Conservation (phyloP, 2,329 filamentous ascomycete genomes). For the Fusarium domesticum region DNA sequence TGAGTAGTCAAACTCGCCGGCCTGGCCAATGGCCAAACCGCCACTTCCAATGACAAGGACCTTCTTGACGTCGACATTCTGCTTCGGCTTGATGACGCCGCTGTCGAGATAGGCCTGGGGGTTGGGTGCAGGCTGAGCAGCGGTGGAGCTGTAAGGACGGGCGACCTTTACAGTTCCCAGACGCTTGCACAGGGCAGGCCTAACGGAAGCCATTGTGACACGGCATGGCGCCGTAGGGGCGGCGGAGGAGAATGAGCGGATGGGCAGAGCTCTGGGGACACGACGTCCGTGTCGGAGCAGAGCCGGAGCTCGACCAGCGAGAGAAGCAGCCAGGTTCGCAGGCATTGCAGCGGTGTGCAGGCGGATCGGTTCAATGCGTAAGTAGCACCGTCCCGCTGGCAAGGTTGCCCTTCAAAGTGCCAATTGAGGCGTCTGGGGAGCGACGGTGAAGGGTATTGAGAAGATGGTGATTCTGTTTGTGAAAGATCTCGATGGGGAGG, state of each 20-base stretch:
- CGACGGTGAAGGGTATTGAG: slow-evolving; percentile 18
- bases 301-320: slow-evolving; percentile 57
- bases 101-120: slow-evolving; percentile 86
- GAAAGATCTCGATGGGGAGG: slow-evolving; percentile 10
- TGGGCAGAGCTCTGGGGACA: slow-evolving; percentile 43
- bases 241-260: slow-evolving; percentile 44
- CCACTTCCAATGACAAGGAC: slow-evolving; percentile 94
- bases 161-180: slow-evolving; percentile 47
- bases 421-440: slow-evolving; percentile 31
- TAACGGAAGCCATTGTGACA: slow-evolving; percentile 27
- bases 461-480: slow-evolving; percentile 27
- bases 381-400: slow-evolving; percentile 36
- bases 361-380: slow-evolving; percentile 37
- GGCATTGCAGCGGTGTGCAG: slow-evolving; percentile 36
- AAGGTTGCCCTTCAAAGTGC: slow-evolving; percentile 32
- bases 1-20: slow-evolving; percentile 98
- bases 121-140: slow-evolving; percentile 69
- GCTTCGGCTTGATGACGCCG: slow-evolving; percentile 75
- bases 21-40: slow-evolving; percentile 94
- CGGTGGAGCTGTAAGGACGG: slow-evolving; percentile 41
- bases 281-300: slow-evolving; percentile 55
- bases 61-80: slow-evolving; percentile 90
- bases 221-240: slow-evolving; percentile 29
- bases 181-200: slow-evolving; percentile 41
- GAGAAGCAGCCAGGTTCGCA: slow-evolving; percentile 38